phyloP scores from a whole-genome alignment of 139 green algal genomes.

The Haematococcus lacustris region DNA sequence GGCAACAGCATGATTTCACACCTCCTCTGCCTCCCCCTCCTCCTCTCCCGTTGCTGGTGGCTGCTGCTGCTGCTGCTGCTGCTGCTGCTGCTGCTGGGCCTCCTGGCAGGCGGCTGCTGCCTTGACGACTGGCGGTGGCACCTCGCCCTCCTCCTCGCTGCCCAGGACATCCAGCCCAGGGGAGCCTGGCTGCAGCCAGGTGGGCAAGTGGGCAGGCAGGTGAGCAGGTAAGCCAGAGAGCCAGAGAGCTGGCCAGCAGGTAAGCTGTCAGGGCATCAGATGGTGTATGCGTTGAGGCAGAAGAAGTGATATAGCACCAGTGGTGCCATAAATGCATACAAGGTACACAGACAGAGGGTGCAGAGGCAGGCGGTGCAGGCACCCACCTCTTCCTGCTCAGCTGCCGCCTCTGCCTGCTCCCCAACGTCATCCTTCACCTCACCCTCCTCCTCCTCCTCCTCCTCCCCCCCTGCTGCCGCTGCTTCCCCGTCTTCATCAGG shows the following conservation, averaged over 20 bases:
- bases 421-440: neutral
- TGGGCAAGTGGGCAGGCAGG: neutral
- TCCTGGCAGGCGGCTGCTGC: neutral
- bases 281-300: neutral
- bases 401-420: conserved; percentile 6
- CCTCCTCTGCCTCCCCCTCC: conserved; percentile 19
- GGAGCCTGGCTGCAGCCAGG: conserved; percentile 11
- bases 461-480: conserved; percentile 12
- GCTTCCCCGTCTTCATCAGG: conserved; percentile 22
- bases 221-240: too few relatives aligned
- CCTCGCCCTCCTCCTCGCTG: conserved; percentile 3
- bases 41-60: conserved; percentile 1
- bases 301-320: neutral
- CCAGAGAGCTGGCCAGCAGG: too few relatives aligned
- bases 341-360: neutral
- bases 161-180: neutral
- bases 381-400: neutral
- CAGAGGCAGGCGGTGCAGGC: neutral
- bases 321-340: neutral
- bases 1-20: neutral
- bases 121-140: neutral
- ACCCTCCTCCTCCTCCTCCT: conserved; percentile 4
- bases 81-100: conserved; percentile 6
- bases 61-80: too few relatives aligned
- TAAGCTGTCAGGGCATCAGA: neutral